These are phyloP conservation scores for Saccharomyces hybrid DNA, from an alignment of 1,139 yeast species.

Conservation along the genomic window DNA sequence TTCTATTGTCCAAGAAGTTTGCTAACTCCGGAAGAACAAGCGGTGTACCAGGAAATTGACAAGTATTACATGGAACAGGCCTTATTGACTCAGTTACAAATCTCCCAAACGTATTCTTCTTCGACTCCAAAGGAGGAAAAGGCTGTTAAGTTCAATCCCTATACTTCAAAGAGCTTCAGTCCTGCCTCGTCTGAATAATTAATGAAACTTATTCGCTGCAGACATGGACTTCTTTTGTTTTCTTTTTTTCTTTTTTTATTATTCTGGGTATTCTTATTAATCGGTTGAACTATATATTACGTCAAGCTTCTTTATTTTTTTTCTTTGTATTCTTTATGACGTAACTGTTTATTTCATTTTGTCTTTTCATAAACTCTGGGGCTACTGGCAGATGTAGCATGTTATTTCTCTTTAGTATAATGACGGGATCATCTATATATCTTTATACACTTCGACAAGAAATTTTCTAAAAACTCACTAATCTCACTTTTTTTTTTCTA, in stretches of 20 bases:
- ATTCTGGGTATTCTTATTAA: neutral
- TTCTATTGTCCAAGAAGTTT: constrained; percentile 25
- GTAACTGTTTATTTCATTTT: neutral
- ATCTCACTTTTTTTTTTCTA: neutral
- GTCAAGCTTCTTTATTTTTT: neutral
- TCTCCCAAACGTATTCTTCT: constrained; percentile 8
- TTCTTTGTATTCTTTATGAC: neutral
- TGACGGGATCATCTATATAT: neutral
- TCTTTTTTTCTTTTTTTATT: neutral
- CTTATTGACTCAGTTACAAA: constrained; percentile 6
- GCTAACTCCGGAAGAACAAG: constrained; percentile 17
- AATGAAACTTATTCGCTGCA: constrained; percentile 3
- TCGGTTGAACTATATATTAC: neutral
- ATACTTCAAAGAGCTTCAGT: constrained; percentile 33
- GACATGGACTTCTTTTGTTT: neutral
- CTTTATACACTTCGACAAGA: neutral
- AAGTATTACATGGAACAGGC: constrained; percentile 9
- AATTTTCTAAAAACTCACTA: neutral
- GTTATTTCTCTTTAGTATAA: neutral
- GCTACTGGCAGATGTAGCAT: neutral
- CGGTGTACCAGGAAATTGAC: constrained; percentile 18
- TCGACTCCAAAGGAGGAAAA: constrained; percentile 5
- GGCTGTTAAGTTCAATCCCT: constrained; percentile 21
- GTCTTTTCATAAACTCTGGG: neutral
- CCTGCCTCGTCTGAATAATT: constrained; percentile 10